phyloP scores from a whole-genome alignment of 1,284 basidiomycete species.

The Rhodotorula sp. region DNA sequence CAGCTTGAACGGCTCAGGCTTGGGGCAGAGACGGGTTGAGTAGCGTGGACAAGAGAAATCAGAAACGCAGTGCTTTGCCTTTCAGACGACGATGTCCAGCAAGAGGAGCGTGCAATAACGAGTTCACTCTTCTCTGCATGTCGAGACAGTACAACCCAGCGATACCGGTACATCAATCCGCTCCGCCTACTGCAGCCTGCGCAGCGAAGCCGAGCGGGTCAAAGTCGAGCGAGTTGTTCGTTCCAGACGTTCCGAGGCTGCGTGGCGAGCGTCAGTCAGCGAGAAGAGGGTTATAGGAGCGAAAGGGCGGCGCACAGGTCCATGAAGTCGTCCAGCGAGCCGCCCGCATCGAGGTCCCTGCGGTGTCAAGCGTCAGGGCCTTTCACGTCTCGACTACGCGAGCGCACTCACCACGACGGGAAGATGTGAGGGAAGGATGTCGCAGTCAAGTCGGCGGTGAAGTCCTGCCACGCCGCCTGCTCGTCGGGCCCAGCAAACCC shows the following conservation, averaged over 20 bases:
- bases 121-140: neutral
- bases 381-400: too few relatives aligned
- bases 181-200: too few relatives aligned
- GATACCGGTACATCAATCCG: too few relatives aligned
- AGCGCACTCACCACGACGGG: neutral
- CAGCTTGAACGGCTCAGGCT: too few relatives aligned
- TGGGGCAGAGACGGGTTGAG: too few relatives aligned
- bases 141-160: neutral
- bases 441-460: neutral
- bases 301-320: neutral
- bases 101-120: neutral
- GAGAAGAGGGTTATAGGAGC: neutral
- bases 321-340: slow-evolving; percentile 5
- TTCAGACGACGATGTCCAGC: too few relatives aligned
- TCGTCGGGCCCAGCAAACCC: neutral
- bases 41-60: too few relatives aligned
- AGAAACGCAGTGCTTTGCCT: too few relatives aligned
- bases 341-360: neutral
- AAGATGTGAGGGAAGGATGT: slow-evolving; percentile 5
- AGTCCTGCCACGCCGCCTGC: neutral
- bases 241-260: neutral
- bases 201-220: neutral
- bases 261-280: neutral
- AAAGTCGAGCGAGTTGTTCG: neutral
- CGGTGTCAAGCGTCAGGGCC: neutral